Conservation (phyloP, 2,329 filamentous ascomycete species). For the Sphaceloma murrayae region DNA sequence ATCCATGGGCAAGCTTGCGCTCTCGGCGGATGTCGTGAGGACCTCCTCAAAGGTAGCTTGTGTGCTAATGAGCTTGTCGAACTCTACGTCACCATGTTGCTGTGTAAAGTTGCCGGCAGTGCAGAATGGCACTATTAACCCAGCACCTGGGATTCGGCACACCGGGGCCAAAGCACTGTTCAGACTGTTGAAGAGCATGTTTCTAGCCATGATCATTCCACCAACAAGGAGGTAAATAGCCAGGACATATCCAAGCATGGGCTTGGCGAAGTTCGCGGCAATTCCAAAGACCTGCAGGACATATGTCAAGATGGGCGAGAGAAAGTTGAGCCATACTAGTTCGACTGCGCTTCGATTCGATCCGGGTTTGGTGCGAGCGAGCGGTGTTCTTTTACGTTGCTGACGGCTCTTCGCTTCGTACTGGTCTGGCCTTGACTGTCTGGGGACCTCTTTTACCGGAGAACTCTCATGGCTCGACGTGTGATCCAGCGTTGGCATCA, state of each 20-base stretch:
- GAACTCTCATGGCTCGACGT: constrained; percentile 12
- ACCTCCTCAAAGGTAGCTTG: constrained; percentile 71
- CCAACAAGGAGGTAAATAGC: constrained; percentile 53
- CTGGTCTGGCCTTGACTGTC: background rate
- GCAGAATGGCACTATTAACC: constrained; percentile 54
- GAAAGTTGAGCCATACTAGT: constrained; percentile 28
- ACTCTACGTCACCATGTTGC: constrained; percentile 45
- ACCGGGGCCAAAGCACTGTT: constrained; percentile 56
- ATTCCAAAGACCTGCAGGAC: constrained; percentile 47
- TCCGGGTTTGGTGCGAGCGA: background rate
- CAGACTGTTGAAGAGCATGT: constrained; percentile 53
- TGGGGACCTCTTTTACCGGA: background rate
- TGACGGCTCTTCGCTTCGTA: background rate
- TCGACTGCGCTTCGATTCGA: constrained; percentile 5
- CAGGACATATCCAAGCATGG: constrained; percentile 52
- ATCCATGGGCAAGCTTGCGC: constrained; percentile 60
- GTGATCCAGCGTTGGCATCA: constrained; percentile 14
- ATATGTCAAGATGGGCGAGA: constrained; percentile 39
- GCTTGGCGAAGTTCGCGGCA: constrained; percentile 54
- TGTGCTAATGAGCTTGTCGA: constrained; percentile 63
- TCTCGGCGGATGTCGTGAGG: constrained; percentile 55
- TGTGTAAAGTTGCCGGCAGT: constrained; percentile 17
- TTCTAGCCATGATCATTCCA: constrained; percentile 49
- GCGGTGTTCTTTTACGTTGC: background rate
- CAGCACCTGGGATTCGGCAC: constrained; percentile 58